Base-by-base conservation (phyloP, 495 filamentous ascomycete species). In the Podospora pseudopauciseta region DNA sequence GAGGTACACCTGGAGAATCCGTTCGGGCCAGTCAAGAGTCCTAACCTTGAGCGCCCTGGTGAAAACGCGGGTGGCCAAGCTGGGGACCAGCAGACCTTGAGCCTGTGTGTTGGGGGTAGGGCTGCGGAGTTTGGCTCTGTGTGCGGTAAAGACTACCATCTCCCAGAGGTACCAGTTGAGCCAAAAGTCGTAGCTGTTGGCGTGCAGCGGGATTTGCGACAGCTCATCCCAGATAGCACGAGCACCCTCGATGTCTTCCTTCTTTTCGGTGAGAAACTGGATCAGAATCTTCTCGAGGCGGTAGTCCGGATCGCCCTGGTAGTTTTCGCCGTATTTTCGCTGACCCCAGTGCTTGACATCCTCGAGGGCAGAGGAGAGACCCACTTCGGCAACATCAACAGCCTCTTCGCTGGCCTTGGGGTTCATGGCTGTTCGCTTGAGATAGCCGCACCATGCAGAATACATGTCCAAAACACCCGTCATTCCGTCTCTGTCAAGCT, bases 281-380 rank as follows among this genome's bases (percentile, higher is more conserved):
- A 97, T 96, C 67, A 94, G 89, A 63, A 97, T 94, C 49, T 91
- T 89, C 76, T 97, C 93, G 16, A 99, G 83, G 4, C 94, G 90
- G 73, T 91, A 97, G 57, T 89, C 83, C 5, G 92, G 92, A 74
- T 97, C 95, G 30, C 93, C 92, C 72, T 90, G 85, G 73, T 92
- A 96, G 0, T 74, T 74, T 15, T 89, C 86, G 56, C 91, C 91
- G 71, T 91, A 92, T 64, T 88, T 87, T 74, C 89, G 88, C 75
- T 88, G 86, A 27, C 93, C 93, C 72, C 91, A 86, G 70, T 91
- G 86, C 65, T 89, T 84, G 58, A 96, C 91, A 70, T 91, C 90
- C 72, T 96, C 93, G 11, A 96, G 85, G 0, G 93, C 92, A 3
- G 91, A 90, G 20, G 88, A 85, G 66, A 99, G 90, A 27, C 92